Evolutionary conservation across 2,329 filamentous ascomycete genomes (phyloP).

Genomic region (Diaporthe vexans): DNA sequence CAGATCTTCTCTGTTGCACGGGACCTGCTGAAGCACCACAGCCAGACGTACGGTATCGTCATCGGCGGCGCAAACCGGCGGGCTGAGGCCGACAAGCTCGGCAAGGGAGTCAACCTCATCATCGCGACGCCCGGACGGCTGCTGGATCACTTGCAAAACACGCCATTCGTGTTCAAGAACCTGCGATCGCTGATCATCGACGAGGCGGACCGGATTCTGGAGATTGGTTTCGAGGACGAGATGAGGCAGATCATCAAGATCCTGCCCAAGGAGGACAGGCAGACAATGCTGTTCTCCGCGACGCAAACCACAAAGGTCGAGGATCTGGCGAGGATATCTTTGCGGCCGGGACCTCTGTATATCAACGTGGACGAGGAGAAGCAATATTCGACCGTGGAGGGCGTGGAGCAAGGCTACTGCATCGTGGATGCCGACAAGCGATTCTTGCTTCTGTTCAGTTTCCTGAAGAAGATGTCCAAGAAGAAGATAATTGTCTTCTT

Average conservation of each 20-base stretch:
- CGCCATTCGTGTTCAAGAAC: slow-evolving; percentile 93
- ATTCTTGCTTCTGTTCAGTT: slow-evolving; percentile 93
- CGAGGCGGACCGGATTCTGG: slow-evolving; percentile 95
- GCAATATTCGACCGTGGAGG: slow-evolving; percentile 91
- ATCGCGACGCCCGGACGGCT: slow-evolving; percentile 94
- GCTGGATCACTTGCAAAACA: slow-evolving; percentile 94
- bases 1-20: slow-evolving; percentile 97
- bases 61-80: slow-evolving; percentile 94
- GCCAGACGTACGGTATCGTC: slow-evolving; percentile 94
- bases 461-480: slow-evolving; percentile 90
- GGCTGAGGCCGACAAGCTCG: slow-evolving; percentile 93
- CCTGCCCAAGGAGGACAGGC: slow-evolving; percentile 85
- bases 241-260: slow-evolving; percentile 98
- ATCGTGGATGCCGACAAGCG: slow-evolving; percentile 94
- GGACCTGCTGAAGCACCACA: slow-evolving; percentile 93
- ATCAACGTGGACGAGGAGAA: slow-evolving; percentile 96
- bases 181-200: slow-evolving; percentile 93
- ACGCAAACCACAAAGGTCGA: slow-evolving; percentile 99
- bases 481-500: slow-evolving; percentile 99
- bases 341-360: slow-evolving; percentile 91
- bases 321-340: slow-evolving; percentile 93
- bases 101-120: slow-evolving; percentile 93
- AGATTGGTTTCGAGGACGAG: slow-evolving; percentile 98
- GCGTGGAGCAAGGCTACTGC: slow-evolving; percentile 95
- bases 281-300: slow-evolving; percentile 98